Evolutionary conservation across 176 grass and related monocot species (phyloP).

Genomic region (Neostapfia colusana): DNA sequence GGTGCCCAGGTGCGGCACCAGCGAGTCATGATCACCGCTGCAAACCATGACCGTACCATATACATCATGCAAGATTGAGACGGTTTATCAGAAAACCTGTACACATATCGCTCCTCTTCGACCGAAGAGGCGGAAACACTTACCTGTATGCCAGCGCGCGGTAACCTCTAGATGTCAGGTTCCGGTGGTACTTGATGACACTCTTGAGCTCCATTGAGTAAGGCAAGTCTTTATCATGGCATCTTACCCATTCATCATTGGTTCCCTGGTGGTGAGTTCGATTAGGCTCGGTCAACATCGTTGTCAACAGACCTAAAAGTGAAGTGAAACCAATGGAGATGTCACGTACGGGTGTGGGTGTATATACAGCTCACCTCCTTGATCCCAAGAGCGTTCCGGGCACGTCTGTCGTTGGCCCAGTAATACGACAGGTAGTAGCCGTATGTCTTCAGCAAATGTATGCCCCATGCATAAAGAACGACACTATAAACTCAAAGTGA

Average conservation of each 20-base stretch:
- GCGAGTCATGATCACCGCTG: conserved; percentile 54
- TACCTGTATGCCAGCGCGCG: conserved; percentile 45
- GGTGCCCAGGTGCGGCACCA: conserved; percentile 50
- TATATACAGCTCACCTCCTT: conserved; percentile 23
- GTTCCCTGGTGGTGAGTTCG: conserved; percentile 52
- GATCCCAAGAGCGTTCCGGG: conserved; percentile 44
- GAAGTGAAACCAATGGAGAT: not conserved
- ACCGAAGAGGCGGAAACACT: too few species aligned
- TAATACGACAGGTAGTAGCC: conserved; percentile 48
- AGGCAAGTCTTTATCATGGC: conserved; percentile 4
- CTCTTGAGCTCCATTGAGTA: not conserved
- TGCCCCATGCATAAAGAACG: not conserved
- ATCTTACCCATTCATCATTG: conserved; percentile 47
- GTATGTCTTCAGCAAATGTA: too few species aligned
- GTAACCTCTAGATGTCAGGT: conserved; percentile 39
- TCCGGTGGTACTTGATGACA: conserved; percentile 44
- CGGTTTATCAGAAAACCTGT: not conserved
- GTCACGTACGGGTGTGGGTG: too few species aligned
- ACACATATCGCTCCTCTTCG: too few species aligned
- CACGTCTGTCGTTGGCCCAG: conserved; percentile 47
- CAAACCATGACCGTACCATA: not conserved
- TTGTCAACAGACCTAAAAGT: not conserved
- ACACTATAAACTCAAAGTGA: too few species aligned
- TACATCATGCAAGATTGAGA: not conserved
- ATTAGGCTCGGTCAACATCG: not conserved